phyloP scores from a whole-genome alignment of 306 rosid species.

The Mimosa bimucronata region DNA sequence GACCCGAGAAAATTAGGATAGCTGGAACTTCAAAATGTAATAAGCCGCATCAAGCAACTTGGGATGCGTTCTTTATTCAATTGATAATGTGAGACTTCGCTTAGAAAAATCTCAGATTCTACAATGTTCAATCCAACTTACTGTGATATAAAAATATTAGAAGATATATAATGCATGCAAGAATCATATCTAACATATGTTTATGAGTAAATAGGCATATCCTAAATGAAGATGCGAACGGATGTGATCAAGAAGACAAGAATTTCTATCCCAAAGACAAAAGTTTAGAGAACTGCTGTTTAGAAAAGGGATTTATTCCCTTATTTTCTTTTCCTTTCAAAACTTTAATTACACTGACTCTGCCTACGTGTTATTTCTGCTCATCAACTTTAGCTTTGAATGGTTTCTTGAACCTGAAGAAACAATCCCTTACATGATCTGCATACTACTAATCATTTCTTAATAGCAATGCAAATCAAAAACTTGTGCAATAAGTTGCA shows the following conservation, averaged over 20 bases:
- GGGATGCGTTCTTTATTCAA: neutral
- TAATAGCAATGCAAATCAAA: conserved; percentile 2
- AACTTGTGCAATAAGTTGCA: conserved; percentile 33
- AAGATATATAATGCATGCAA: neutral
- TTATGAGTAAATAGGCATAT: conserved; percentile 29
- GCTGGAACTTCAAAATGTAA: neutral
- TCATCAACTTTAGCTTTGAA: conserved; percentile 36
- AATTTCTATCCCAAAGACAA: conserved; percentile 32
- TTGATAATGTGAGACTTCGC: neutral
- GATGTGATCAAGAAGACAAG: conserved; percentile 36
- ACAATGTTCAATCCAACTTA: neutral
- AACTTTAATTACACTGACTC: conserved; percentile 34
- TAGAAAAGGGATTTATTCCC: conserved; percentile 46
- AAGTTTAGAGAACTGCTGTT: conserved; percentile 33
- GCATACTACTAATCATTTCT: conserved; percentile 1
- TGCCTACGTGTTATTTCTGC: conserved; percentile 38
- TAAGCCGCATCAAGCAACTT: neutral
- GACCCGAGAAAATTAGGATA: neutral
- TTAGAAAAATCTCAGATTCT: neutral
- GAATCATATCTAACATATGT: conserved; percentile 34
- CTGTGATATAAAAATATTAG: conserved; percentile 5
- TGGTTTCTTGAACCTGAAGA: conserved; percentile 20
- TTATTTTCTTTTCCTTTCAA: conserved; percentile 42
- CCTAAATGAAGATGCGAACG: conserved; percentile 41
- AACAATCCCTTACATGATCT: neutral